Evolutionary conservation across 208 protist genomes (phyloP).

Genomic region (Leishmania mexicana): DNA sequence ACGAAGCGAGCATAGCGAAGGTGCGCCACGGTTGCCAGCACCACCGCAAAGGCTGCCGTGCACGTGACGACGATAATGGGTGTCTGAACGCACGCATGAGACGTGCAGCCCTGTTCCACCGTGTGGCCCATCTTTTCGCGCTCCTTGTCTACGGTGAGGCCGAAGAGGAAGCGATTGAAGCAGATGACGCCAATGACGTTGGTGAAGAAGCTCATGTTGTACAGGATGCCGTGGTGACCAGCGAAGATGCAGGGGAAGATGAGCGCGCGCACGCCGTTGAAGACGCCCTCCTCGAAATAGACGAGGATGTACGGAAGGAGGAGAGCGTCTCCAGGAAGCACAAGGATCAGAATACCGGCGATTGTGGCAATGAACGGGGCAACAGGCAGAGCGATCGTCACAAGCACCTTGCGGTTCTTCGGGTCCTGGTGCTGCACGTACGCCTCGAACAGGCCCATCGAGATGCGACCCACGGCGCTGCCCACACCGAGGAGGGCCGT

Average conservation of each 20-base stretch:
- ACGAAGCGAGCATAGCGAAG: conserved; percentile 62
- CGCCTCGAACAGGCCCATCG: conserved; percentile 68
- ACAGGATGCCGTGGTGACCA: conserved; percentile 53
- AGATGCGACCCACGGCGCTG: conserved; percentile 56
- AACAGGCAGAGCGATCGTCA: conserved; percentile 54
- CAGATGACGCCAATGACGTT: conserved; percentile 61
- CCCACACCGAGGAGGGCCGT: conserved; percentile 68
- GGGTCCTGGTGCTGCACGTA: conserved; percentile 61
- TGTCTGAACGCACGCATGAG: conserved; percentile 40
- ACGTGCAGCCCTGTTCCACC: conserved; percentile 39
- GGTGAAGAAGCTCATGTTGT: conserved; percentile 69
- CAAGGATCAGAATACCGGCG: conserved; percentile 58
- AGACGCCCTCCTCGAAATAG: conserved; percentile 73
- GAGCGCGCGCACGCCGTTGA: conserved; percentile 54
- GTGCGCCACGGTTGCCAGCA: conserved; percentile 46
- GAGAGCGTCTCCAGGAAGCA: conserved; percentile 57
- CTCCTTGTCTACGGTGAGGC: conserved; percentile 53
- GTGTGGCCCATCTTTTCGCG: conserved; percentile 48
- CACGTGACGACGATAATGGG: conserved; percentile 58
- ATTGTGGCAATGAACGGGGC: conserved; percentile 55
- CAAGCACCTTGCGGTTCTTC: conserved; percentile 45
- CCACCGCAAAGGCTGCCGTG: conserved; percentile 36
- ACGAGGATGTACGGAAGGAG: conserved; percentile 71
- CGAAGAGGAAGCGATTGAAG: conserved; percentile 77
- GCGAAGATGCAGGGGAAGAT: conserved; percentile 68